Evolutionary conservation across 345 rosid genomes (phyloP).

Genomic region (Kandelia obovata): DNA sequence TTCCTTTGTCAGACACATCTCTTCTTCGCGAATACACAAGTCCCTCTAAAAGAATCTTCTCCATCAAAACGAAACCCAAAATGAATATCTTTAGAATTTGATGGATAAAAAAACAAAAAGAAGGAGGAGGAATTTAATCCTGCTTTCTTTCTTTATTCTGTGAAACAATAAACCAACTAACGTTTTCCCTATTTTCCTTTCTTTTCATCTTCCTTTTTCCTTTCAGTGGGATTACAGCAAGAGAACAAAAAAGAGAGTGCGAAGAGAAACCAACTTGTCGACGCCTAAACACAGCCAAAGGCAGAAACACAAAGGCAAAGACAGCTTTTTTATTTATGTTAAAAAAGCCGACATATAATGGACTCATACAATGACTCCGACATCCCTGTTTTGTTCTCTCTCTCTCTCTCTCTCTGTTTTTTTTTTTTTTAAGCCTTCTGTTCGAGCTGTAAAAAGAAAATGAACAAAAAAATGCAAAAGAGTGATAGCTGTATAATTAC

Average conservation of each 20-base stretch:
- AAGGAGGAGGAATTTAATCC: neutral
- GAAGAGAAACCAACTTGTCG: slow-evolving; percentile 56
- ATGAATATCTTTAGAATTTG: neutral
- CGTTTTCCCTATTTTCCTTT: too few species aligned
- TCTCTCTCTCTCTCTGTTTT: too few species aligned
- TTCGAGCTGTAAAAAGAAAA: neutral
- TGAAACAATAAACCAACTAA: neutral
- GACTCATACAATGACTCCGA: slow-evolving; percentile 32
- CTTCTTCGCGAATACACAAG: neutral
- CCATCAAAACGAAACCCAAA: slow-evolving; percentile 6
- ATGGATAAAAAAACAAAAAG: neutral
- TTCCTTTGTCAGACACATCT: neutral
- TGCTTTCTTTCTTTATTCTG: neutral
- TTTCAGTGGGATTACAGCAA: slow-evolving; percentile 29
- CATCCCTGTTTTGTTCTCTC: too few species aligned
- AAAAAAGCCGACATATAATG: slow-evolving; percentile 74
- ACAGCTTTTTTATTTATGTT: slow-evolving; percentile 40
- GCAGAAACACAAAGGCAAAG: slow-evolving; percentile 38
- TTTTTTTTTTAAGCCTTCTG: too few species aligned
- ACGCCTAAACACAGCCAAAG: slow-evolving; percentile 48
- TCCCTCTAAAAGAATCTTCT: slow-evolving; percentile 5
- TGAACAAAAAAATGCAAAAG: too few species aligned
- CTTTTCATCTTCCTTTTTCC: neutral
- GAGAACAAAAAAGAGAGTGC: slow-evolving; percentile 8
- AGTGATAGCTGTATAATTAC: too few species aligned